Base-by-base conservation (phyloP, 257 asterid genomes). In the Solanum sitiens region DNA sequence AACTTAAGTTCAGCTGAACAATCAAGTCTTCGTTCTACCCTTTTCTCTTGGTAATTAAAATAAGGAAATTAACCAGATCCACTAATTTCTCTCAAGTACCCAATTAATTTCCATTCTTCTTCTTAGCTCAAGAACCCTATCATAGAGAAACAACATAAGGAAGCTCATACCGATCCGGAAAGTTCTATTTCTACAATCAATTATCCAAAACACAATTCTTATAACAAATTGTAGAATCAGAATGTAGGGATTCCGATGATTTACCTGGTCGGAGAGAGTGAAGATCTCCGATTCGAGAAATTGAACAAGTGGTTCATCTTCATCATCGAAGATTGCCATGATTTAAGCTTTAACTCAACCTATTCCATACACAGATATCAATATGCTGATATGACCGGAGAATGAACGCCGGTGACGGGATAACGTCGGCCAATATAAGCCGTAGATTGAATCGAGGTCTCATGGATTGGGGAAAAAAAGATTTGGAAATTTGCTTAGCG, bases 271-370 rank as follows among this genome's bases (percentile, higher is more conserved):
- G 89, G 98, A 94, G 87, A 92, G 45, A 79, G 94, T 89, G 73
- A 95, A 95, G 83, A 96, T 91, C 86, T 97, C 99, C 11, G 95
- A 91, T 92, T 97, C 99, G 61, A 97, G 98, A 89, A 94, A 97
- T 83, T 92, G 93, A 65, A 93, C 99, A 79, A 97, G 98, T 84
- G 86, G 88, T 87, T 93, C 98, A 73, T 91, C 98, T 75, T 97
- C 99, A 84, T 97, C 99, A 82, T 96, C 98, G n/a, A 95, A 93
- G 85, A 61, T 45, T 40, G 93, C 96, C 98, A 95, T 97, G 50
- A 30, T 70, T 63, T 86, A 35, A 32, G 86, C 89, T 82, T 11
- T 84, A 45, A 61, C 16, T 20, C 25, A 56, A 83, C 15, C 30
- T 45, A 80, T 14, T 35, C 30, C 11, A 44, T 37, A 37, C 32